phyloP scores from a whole-genome alignment of 1,284 basidiomycete species.

The Ceratobasidium sp. region DNA sequence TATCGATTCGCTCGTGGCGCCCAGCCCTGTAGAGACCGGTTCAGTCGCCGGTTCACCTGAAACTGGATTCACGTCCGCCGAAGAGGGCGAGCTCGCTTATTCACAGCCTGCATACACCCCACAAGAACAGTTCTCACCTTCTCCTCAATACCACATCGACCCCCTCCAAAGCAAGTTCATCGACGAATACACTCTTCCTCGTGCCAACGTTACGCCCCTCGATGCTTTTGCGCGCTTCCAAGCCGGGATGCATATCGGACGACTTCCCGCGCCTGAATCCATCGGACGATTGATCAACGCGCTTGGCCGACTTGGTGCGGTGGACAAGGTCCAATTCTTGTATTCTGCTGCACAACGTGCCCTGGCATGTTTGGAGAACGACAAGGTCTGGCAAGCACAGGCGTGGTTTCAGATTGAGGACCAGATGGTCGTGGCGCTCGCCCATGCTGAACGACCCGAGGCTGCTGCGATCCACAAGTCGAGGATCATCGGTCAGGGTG shows the following conservation, averaged over 20 bases:
- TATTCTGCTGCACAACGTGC: constrained; percentile 75
- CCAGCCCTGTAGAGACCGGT: constrained; percentile 25
- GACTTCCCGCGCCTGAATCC: constrained; percentile 60
- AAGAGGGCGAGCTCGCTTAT: constrained; percentile 12
- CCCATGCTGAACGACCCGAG: constrained; percentile 78
- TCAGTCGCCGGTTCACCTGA: constrained; percentile 15
- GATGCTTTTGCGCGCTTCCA: constrained; percentile 50
- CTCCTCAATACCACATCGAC: constrained; percentile 27
- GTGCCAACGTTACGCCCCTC: constrained; percentile 34
- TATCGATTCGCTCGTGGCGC: constrained; percentile 38
- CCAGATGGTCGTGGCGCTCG: constrained; percentile 82
- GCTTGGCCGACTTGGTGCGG: constrained; percentile 67
- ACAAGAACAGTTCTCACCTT: constrained; percentile 1
- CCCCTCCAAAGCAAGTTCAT: constrained; percentile 41
- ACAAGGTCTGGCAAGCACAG: constrained; percentile 59
- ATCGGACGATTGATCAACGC: constrained; percentile 70
- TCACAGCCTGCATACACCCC: neutral
- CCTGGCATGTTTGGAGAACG: constrained; percentile 56
- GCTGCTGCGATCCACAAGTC: constrained; percentile 78
- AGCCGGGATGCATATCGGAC: constrained; percentile 50
- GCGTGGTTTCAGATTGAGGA: constrained; percentile 84
- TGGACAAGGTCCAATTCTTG: constrained; percentile 66
- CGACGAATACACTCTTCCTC: constrained; percentile 39
- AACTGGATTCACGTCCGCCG: constrained; percentile 36
- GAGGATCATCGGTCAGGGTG: constrained; percentile 77